Conservation (phyloP, 1,284 basidiomycete genomes). For the Ceraceosorus bombacis region DNA sequence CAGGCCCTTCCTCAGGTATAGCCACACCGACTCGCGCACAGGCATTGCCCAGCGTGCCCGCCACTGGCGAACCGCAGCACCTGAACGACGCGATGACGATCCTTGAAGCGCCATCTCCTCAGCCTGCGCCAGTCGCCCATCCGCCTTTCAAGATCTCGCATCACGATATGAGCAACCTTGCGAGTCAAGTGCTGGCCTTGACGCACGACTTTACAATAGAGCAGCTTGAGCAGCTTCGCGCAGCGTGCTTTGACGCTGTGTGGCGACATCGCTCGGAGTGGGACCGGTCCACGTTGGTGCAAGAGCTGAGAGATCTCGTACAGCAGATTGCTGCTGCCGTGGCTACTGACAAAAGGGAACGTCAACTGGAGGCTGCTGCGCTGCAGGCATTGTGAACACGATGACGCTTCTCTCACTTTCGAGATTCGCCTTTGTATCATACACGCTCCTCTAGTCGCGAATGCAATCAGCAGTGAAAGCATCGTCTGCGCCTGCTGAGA, state of each 20-base stretch:
- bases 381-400: too few species aligned
- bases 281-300: constrained; percentile 65
- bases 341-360: constrained; percentile 4
- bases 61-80: neutral
- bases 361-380: neutral
- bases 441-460: too few species aligned
- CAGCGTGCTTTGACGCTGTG: constrained; percentile 67
- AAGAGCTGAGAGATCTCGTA: constrained; percentile 20
- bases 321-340: constrained; percentile 16
- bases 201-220: constrained; percentile 56
- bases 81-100: neutral
- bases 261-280: constrained; percentile 76
- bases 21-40: neutral
- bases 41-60: neutral
- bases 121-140: constrained; percentile 6
- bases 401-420: too few species aligned
- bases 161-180: constrained; percentile 15
- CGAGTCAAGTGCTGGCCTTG: constrained; percentile 14
- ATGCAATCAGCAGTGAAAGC: too few species aligned
- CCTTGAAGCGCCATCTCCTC: neutral
- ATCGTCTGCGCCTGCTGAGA: too few species aligned
- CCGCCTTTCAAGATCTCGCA: constrained; percentile 20
- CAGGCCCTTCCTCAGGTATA: neutral
- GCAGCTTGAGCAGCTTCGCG: constrained; percentile 85
- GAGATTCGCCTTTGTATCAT: too few species aligned